phyloP scores from a whole-genome alignment of 345 rosid species.

The Gynandropsis gynandra region DNA sequence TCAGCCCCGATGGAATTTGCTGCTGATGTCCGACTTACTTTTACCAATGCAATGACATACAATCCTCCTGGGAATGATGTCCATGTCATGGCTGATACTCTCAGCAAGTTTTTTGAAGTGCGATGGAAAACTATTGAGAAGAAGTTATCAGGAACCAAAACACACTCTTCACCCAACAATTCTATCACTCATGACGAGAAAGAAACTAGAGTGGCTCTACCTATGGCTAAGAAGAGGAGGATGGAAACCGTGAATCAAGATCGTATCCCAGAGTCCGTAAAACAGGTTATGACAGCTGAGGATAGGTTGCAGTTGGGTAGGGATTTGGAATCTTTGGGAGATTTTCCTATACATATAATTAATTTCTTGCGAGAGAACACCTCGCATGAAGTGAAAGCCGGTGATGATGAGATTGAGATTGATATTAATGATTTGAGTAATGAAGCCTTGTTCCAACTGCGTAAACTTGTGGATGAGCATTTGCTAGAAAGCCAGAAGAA shows the following conservation, averaged over 20 bases:
- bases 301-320: conserved; percentile 48
- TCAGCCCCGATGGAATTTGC: conserved; percentile 51
- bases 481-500: conserved; percentile 41
- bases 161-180: conserved; percentile 3
- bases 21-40: conserved; percentile 74
- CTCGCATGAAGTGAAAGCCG: conserved; percentile 36
- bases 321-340: conserved; percentile 53
- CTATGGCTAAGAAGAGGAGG: conserved; percentile 41
- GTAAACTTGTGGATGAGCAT: conserved; percentile 64
- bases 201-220: conserved; percentile 11
- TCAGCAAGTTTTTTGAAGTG: conserved; percentile 56
- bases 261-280: conserved; percentile 31
- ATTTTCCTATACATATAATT: conserved; percentile 57
- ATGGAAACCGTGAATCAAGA: conserved; percentile 24
- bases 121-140: conserved; percentile 80
- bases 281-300: conserved; percentile 36
- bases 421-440: conserved; percentile 64
- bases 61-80: conserved; percentile 76
- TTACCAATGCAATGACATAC: conserved; percentile 75
- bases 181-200: not conserved
- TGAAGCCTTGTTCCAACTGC: conserved; percentile 52
- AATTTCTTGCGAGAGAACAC: conserved; percentile 64
- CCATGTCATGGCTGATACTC: conserved; percentile 60
- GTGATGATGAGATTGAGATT: conserved; percentile 80
- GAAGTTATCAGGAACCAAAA: conserved; percentile 38